Percentiles rank a stretch among this genome's conserved stretches.
Evolutionary conservation across 257 asterid genomes (phyloP).

Genomic region (Solanum neorickii): DNA sequence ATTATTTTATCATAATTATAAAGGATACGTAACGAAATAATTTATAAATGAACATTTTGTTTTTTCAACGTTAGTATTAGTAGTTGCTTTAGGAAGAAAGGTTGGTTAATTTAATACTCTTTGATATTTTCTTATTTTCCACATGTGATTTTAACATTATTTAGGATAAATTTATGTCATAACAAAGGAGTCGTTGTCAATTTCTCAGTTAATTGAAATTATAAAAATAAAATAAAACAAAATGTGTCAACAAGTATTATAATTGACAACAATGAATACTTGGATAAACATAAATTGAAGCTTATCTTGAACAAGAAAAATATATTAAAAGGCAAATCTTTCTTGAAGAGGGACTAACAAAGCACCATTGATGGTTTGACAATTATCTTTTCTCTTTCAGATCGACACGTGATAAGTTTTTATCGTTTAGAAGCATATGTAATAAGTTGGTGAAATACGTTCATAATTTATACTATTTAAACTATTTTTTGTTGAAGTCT

Average conservation of each 20-base stretch:
- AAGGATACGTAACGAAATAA: rapidly evolving
- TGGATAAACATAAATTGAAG: not conserved
- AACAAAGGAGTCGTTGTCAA: not conserved
- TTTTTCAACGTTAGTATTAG: not conserved
- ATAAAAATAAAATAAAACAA: too few species aligned
- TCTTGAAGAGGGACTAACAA: too few species aligned
- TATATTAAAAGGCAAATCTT: not conserved
- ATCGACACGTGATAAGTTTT: not conserved
- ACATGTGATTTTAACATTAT: not conserved
- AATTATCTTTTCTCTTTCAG: too few species aligned
- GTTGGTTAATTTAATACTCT: not conserved
- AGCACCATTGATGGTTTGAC: too few species aligned
- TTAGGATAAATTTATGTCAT: not conserved
- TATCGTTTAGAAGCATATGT: not conserved
- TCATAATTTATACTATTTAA: not conserved
- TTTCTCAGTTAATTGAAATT: not conserved
- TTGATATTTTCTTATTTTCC: not conserved
- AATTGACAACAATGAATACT: not conserved
- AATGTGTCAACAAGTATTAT: not conserved
- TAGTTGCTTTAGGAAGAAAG: not conserved
- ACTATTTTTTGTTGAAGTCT: rapidly evolving
- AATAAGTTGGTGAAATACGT: not conserved
- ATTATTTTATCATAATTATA: rapidly evolving
- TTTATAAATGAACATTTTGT: not conserved
- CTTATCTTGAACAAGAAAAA: not conserved